Percentiles rank a stretch among this genome's conserved stretches.
Conservation (phyloP, 1,284 basidiomycete species). For the Cryptococcus maquisensis region DNA sequence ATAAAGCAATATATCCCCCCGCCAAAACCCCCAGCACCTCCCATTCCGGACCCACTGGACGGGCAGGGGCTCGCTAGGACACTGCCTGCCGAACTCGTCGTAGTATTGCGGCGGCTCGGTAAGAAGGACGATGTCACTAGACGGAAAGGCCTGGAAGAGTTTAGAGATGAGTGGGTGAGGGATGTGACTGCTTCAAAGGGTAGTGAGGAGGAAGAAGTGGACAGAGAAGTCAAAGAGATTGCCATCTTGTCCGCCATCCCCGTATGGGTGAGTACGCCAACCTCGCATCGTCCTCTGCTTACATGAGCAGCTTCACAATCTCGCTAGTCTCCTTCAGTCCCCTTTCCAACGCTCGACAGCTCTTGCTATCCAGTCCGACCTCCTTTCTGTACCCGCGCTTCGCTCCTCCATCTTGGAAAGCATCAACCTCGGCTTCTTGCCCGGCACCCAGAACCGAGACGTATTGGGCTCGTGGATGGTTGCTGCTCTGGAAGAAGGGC, state of each 20-base stretch:
- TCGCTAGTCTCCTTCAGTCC: constrained; percentile 74
- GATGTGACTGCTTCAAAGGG: constrained; percentile 50
- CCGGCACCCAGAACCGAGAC: constrained; percentile 62
- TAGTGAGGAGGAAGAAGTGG: constrained; percentile 50
- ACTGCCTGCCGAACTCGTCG: constrained; percentile 77
- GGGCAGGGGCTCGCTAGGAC: constrained; percentile 70
- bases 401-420: constrained; percentile 60
- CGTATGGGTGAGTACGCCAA: constrained; percentile 65
- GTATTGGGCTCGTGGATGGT: constrained; percentile 74
- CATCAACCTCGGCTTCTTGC: constrained; percentile 48
- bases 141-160: constrained; percentile 78
- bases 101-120: constrained; percentile 72
- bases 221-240: constrained; percentile 47
- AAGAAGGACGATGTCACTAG: constrained; percentile 93
- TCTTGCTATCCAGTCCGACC: constrained; percentile 62
- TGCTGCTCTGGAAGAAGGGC: constrained; percentile 43
- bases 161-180: constrained; percentile 64
- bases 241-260: constrained; percentile 56
- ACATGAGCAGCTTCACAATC: constrained; percentile 69
- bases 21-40: constrained; percentile 69
- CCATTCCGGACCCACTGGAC: constrained; percentile 86
- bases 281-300: constrained; percentile 15
- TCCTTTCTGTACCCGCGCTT: constrained; percentile 60
- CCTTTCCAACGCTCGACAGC: constrained; percentile 73
- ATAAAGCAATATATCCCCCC: constrained; percentile 77